Evolutionary conservation across 495 filamentous ascomycete genomes (phyloP).

Genomic region (Penicillium waksmanii): DNA sequence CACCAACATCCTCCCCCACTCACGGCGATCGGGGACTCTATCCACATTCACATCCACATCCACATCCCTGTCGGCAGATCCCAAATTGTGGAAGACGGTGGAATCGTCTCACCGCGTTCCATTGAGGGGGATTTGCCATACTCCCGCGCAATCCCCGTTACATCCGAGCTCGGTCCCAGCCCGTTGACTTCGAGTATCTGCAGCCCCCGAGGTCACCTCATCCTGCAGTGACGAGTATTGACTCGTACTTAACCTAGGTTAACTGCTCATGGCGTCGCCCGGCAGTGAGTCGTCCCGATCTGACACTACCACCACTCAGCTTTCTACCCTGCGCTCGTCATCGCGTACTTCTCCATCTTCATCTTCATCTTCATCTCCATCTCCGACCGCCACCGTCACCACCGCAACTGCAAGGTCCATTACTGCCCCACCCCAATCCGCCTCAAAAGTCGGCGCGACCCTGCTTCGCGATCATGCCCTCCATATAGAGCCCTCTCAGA

Average conservation of each 20-base stretch:
- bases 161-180: slow-evolving; percentile 32
- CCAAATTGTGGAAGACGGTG: slow-evolving; percentile 8
- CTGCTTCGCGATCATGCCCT: slow-evolving; percentile 51
- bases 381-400: slow-evolving; percentile 17
- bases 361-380: slow-evolving; percentile 18
- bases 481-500: slow-evolving; percentile 45
- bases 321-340: slow-evolving; percentile 7
- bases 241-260: neutral
- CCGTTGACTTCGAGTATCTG: neutral
- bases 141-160: slow-evolving; percentile 20
- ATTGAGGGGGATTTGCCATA: no score
- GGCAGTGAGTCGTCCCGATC: slow-evolving; percentile 26
- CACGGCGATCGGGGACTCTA: slow-evolving; percentile 7
- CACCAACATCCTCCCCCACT: no score
- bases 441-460: slow-evolving; percentile 38
- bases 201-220: neutral
- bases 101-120: slow-evolving; percentile 5
- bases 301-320: slow-evolving; percentile 17
- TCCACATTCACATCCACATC: no score
- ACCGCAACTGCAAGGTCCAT: neutral
- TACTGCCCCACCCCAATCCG: slow-evolving; percentile 28
- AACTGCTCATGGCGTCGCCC: slow-evolving; percentile 29
- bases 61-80: slow-evolving; percentile 16
- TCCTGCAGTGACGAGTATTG: neutral
- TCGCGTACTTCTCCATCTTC: slow-evolving; percentile 11